Evolutionary conservation across 2,329 filamentous ascomycete genomes (phyloP), one percentile per base, ranked within the genome.

Genomic region (Diaporthe helianthi): DNA sequence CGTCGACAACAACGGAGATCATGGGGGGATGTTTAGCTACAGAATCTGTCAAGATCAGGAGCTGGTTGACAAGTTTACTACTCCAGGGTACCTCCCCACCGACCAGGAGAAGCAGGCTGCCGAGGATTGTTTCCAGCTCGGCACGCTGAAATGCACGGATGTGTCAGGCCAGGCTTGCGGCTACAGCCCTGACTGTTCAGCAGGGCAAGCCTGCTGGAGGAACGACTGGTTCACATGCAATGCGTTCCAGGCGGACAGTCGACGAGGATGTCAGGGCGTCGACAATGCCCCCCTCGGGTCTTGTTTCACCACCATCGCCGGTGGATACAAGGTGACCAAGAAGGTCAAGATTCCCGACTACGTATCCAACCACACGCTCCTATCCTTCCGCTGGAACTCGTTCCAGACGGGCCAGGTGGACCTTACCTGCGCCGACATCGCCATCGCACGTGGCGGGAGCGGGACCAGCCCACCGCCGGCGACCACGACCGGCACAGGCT

Each of bases 151-250:
- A 0, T 87, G 85, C 76, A 85, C 81, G 0, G 83, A 85, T 65
- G 84, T 87, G 4, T 69, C 78, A 12, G 85, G 85, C 0, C 84
- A 87, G 75, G 72, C 74, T 6, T 87, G 85, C 73, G 80, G 74
- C 1, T 86, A 82, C 72, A 86, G 76, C 71, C 78, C 83, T 0
- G 85, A 87, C 72, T 87, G 85, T 72, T 71, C 75, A 0, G 66
- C 75, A 19, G 84, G 75, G 0, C 76, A 85, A 72, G 72, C 80
- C 0, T 87, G 85, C 73, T 82, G 78, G 67, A 78, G 83, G 3
- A 85, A 86, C 66, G 83, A 86, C 74, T 87, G 85, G 85, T 87
- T 86, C 72, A 86, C 84, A 0, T 87, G 85, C 78, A 81, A 84
- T 60, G 78, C 77, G 1, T 85, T 83, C 71, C 73, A 79, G n/a